These are phyloP conservation scores for Drechslerella dactyloides DNA, from an alignment of 2,329 filamentous ascomycete species.

Conservation along the genomic window DNA sequence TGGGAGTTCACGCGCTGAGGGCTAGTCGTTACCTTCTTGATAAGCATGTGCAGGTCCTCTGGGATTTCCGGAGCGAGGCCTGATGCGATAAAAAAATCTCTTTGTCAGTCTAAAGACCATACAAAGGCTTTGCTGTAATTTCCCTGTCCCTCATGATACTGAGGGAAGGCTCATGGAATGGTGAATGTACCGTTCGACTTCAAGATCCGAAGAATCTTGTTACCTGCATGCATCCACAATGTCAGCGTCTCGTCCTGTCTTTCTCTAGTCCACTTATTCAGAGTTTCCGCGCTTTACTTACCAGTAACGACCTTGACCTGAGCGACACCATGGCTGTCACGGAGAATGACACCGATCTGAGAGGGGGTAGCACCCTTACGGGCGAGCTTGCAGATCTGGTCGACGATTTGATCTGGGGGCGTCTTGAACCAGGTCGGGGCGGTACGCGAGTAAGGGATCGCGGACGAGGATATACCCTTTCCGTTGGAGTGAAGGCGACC, in stretches of 20 bases:
- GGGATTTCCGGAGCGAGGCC: constrained; percentile 98
- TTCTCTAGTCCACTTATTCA: background rate
- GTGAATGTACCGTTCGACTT: constrained; percentile 90
- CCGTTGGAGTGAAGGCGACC: constrained; percentile 78
- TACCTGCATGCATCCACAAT: constrained; percentile 67
- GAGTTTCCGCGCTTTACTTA: constrained; percentile 62
- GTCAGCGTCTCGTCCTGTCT: constrained; percentile 9
- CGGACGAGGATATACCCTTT: constrained; percentile 97
- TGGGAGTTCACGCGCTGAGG: background rate
- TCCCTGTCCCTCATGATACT: background rate
- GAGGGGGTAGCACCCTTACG: constrained; percentile 98
- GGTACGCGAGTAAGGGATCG: constrained; percentile 94
- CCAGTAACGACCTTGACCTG: constrained; percentile 98
- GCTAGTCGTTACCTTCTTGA: constrained; percentile 84
- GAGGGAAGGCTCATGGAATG: constrained; percentile 45
- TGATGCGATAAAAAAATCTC: constrained; percentile 72
- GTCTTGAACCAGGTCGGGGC: constrained; percentile 96
- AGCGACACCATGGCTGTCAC: constrained; percentile 96
- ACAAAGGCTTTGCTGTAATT: constrained; percentile 72
- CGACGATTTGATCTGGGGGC: constrained; percentile 96
- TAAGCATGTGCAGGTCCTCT: constrained; percentile 99
- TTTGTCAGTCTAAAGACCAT: constrained; percentile 89
- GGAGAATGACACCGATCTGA: constrained; percentile 97
- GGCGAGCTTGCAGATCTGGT: constrained; percentile 99
- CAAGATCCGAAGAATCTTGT: constrained; percentile 99